A percentile compares a stretch with the other conserved stretches of the same genome.
Evolutionary conservation across 768 basidiomycete species (phyloP).

Genomic region (Boletus reticulatus): DNA sequence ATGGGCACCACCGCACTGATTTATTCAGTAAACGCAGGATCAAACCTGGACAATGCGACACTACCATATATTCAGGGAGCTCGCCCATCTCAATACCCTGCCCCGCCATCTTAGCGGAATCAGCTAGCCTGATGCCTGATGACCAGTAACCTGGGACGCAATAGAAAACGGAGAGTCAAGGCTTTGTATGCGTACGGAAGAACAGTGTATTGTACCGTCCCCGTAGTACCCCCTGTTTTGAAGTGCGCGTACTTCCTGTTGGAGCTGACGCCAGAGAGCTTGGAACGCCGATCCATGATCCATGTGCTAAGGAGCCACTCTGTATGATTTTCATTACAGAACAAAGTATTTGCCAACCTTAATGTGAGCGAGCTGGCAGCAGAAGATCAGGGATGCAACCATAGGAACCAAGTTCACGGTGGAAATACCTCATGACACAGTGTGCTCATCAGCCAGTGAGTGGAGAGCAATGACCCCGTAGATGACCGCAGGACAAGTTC

Average conservation of each 20-base stretch:
- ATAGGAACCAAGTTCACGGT: conserved; percentile 10
- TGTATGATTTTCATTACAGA: background rate
- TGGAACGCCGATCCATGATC: conserved; percentile 78
- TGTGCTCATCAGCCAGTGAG: conserved; percentile 69
- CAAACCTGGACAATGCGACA: background rate
- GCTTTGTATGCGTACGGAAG: background rate
- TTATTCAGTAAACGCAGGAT: background rate
- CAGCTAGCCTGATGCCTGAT: conserved; percentile 65
- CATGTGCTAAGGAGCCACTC: conserved; percentile 55
- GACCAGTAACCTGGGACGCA: conserved; percentile 73
- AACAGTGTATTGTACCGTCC: conserved; percentile 50
- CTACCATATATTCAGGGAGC: conserved; percentile 76
- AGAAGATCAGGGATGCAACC: conserved; percentile 5
- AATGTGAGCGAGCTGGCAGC: conserved; percentile 71
- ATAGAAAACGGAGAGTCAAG: conserved; percentile 3
- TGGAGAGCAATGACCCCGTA: conserved; percentile 59
- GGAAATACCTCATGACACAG: conserved; percentile 75
- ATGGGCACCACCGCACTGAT: conserved; percentile 80
- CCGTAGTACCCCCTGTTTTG: conserved; percentile 79
- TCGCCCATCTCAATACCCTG: conserved; percentile 53
- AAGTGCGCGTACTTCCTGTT: conserved; percentile 63
- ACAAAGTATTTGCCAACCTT: conserved; percentile 44
- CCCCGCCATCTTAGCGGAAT: conserved; percentile 55
- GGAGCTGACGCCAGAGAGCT: conserved; percentile 65
- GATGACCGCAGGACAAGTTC: conserved; percentile 72